phyloP scores from a whole-genome alignment of 2,329 filamentous ascomycete genomes.

The Nemania serpens region DNA sequence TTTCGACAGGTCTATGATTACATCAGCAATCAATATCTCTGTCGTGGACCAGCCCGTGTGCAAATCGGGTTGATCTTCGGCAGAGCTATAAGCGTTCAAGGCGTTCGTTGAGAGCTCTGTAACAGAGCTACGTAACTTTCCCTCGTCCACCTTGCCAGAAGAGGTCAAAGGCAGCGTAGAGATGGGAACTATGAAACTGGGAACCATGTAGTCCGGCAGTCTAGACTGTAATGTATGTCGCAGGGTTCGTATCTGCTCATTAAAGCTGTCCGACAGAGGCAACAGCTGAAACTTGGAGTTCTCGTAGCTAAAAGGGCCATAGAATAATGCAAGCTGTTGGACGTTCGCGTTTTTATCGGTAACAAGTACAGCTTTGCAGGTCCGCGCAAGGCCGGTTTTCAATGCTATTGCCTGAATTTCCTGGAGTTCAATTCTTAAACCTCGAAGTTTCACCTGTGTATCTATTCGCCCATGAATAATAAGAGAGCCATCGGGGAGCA shows the following conservation, averaged over 20 bases:
- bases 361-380: conserved; percentile 68
- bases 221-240: conserved; percentile 58
- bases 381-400: conserved; percentile 54
- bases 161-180: conserved; percentile 70
- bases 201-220: conserved; percentile 79
- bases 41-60: conserved; percentile 53
- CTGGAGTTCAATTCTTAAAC: conserved; percentile 77
- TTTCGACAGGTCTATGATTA: conserved; percentile 57
- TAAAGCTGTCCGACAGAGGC: conserved; percentile 40
- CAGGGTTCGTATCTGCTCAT: conserved; percentile 49
- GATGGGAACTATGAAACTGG: conserved; percentile 73
- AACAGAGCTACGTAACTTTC: conserved; percentile 56
- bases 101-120: conserved; percentile 48
- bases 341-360: conserved; percentile 44
- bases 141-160: conserved; percentile 75
- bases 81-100: conserved; percentile 46
- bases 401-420: conserved; percentile 72
- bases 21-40: conserved; percentile 61
- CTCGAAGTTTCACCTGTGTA: conserved; percentile 80
- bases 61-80: conserved; percentile 42
- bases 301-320: conserved; percentile 52
- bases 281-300: conserved; percentile 44
- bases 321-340: conserved; percentile 71
- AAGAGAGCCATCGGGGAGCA: conserved; percentile 77
- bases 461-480: conserved; percentile 75